phyloP scores from a whole-genome alignment of 2,329 filamentous ascomycete species.

The Aureobasidium leucospermi region DNA sequence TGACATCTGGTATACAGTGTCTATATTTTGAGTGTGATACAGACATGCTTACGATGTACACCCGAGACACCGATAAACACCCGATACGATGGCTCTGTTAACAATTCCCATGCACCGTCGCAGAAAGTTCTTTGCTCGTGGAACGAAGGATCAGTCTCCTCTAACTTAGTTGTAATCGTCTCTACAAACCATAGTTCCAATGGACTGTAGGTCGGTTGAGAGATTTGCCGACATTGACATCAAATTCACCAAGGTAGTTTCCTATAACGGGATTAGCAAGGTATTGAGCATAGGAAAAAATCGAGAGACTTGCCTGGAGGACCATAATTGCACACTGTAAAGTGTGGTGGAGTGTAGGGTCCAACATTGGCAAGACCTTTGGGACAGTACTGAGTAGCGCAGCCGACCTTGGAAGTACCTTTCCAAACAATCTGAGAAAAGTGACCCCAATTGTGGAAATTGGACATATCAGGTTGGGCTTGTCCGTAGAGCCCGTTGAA shows the following conservation, averaged over 20 bases:
- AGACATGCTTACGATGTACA: too few relatives aligned
- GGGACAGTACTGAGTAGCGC: slow-evolving; percentile 50
- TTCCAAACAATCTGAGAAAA: slow-evolving; percentile 72
- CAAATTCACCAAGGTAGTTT: slow-evolving; percentile 50
- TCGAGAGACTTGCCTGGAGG: slow-evolving; percentile 53
- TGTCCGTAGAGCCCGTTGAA: slow-evolving; percentile 51
- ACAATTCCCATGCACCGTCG: too few relatives aligned
- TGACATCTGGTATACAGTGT: too few relatives aligned
- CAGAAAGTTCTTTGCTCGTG: too few relatives aligned
- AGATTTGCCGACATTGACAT: slow-evolving; percentile 42
- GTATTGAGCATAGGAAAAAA: not conserved
- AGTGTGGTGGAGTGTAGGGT: slow-evolving; percentile 46
- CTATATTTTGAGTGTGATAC: too few relatives aligned
- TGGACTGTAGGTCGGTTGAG: slow-evolving; percentile 1
- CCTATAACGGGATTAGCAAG: slow-evolving; percentile 34
- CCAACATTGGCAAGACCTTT: slow-evolving; percentile 44
- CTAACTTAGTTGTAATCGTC: not conserved
- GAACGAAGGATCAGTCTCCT: too few relatives aligned
- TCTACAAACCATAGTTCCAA: not conserved
- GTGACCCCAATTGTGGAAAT: slow-evolving; percentile 65
- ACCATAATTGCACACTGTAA: slow-evolving; percentile 84
- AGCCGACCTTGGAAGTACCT: slow-evolving; percentile 54
- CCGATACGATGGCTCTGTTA: too few relatives aligned
- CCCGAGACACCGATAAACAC: too few relatives aligned
- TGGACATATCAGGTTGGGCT: slow-evolving; percentile 50